Percentiles rank a stretch among this genome's conserved stretches.
Conservation (phyloP, 345 rosid species). For the Murraya koenigii region DNA sequence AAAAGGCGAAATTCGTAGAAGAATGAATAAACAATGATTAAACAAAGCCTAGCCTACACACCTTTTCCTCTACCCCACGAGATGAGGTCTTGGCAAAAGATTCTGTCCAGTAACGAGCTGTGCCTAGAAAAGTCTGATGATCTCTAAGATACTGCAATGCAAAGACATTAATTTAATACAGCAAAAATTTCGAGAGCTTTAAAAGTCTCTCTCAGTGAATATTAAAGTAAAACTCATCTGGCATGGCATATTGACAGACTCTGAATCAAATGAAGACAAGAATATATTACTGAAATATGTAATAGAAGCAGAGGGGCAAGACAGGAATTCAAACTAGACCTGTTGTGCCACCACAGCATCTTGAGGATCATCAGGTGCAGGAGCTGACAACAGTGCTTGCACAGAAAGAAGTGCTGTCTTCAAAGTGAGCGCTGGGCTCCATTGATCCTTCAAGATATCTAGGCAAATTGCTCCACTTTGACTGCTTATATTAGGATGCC, state of each 20-base stretch:
- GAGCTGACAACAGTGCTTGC: slow-evolving; percentile 93
- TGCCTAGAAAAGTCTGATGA: slow-evolving; percentile 77
- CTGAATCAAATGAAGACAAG: background rate
- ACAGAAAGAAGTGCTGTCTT: slow-evolving; percentile 97
- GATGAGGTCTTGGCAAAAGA: slow-evolving; percentile 83
- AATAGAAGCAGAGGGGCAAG: background rate
- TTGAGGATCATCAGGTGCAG: slow-evolving; percentile 97
- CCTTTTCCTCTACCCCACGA: slow-evolving; percentile 85
- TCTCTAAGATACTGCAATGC: slow-evolving; percentile 75
- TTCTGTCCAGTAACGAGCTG: slow-evolving; percentile 99
- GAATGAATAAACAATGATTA: background rate
- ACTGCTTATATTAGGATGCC: slow-evolving; percentile 99
- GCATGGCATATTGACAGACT: background rate
- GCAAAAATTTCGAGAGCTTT: background rate
- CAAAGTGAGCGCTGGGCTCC: slow-evolving; percentile 99
- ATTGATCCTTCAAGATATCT: slow-evolving; percentile 96
- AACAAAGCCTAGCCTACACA: slow-evolving; percentile 20
- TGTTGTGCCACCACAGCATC: slow-evolving; percentile 99
- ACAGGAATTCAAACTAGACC: slow-evolving; percentile 40
- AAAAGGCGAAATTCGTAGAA: background rate
- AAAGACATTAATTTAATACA: background rate
- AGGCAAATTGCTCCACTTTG: slow-evolving; percentile 99
- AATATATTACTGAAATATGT: background rate
- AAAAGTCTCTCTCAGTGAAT: background rate
- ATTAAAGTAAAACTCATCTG: background rate